phyloP scores from a whole-genome alignment of 805 yeast species.

The Komagataella pseudopastoris region DNA sequence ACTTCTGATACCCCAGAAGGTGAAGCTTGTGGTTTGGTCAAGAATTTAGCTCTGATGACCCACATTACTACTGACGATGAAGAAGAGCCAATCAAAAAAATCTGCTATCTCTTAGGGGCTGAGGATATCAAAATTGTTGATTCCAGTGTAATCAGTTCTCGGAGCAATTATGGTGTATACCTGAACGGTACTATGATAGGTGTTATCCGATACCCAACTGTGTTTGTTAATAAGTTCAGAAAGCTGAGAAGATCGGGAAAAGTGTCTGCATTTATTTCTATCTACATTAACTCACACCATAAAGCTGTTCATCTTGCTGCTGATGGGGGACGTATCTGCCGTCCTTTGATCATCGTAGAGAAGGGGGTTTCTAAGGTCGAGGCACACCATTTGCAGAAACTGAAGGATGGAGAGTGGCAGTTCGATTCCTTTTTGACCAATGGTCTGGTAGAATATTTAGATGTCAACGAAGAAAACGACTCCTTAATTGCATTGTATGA shows the following conservation, averaged over 20 bases:
- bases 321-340: constrained; percentile 97
- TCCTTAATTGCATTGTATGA: constrained; percentile 87
- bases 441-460: constrained; percentile 90
- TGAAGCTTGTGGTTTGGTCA: constrained; percentile 98
- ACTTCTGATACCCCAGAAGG: constrained; percentile 99
- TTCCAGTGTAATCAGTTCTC: constrained; percentile 66
- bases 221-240: constrained; percentile 71
- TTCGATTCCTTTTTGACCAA: constrained; percentile 81
- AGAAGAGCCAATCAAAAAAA: constrained; percentile 69
- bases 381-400: constrained; percentile 50
- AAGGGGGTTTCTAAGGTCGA: constrained; percentile 58
- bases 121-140: constrained; percentile 76
- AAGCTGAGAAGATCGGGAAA: constrained; percentile 70
- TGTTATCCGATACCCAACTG: constrained; percentile 74
- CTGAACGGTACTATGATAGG: constrained; percentile 93
- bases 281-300: constrained; percentile 83
- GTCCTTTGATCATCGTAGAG: constrained; percentile 85
- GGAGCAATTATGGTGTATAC: constrained; percentile 73
- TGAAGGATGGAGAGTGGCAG: constrained; percentile 59
- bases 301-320: constrained; percentile 94
- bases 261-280: constrained; percentile 81
- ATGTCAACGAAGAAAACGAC: constrained; percentile 96
- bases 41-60: constrained; percentile 94
- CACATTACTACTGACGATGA: constrained; percentile 98
- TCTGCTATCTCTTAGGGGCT: constrained; percentile 78